These are phyloP conservation scores for Castanea mollissima DNA, from an alignment of 306 rosid genomes.

Conservation along the genomic window DNA sequence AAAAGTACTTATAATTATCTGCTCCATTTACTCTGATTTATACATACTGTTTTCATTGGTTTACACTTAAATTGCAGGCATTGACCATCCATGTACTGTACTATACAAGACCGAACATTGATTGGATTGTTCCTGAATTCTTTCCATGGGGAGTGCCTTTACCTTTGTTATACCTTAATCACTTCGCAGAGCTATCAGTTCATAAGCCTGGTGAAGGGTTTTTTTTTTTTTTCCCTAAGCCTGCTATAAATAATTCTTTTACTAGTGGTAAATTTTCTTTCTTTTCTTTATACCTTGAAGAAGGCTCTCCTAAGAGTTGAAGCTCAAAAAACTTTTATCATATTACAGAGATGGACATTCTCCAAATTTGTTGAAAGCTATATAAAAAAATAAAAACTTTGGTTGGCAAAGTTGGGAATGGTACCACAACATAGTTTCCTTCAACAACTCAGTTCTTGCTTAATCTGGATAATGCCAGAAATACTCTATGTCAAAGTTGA, in stretches of 20 bases:
- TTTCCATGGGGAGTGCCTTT: constrained; percentile 71
- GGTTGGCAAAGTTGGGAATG: constrained; percentile 55
- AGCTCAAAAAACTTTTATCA: neutral
- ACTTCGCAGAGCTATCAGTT: constrained; percentile 61
- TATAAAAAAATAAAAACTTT: constrained; percentile 29
- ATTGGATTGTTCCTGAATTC: constrained; percentile 55
- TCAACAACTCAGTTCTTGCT: constrained; percentile 13
- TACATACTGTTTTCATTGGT: neutral
- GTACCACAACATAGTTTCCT: constrained; percentile 59
- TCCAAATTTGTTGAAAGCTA: constrained; percentile 63
- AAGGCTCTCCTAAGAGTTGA: neutral
- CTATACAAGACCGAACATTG: constrained; percentile 44
- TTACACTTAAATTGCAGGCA: constrained; percentile 34
- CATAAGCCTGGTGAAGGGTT: constrained; percentile 61
- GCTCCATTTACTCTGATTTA: neutral
- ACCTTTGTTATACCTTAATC: constrained; percentile 45
- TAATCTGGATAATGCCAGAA: constrained; percentile 38
- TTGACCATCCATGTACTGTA: constrained; percentile 51
- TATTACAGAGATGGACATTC: constrained; percentile 51
- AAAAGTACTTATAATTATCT: neutral
- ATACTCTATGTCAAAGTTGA: constrained; percentile 51
- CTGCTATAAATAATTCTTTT: constrained; percentile 52
- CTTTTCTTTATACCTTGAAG: no score
- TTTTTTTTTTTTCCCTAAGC: neutral
- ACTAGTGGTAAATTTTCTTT: constrained; percentile 42